These are phyloP conservation scores for Phoenix roebelenii DNA, from an alignment of 176 grass and related monocot genomes.

Conservation along the genomic window DNA sequence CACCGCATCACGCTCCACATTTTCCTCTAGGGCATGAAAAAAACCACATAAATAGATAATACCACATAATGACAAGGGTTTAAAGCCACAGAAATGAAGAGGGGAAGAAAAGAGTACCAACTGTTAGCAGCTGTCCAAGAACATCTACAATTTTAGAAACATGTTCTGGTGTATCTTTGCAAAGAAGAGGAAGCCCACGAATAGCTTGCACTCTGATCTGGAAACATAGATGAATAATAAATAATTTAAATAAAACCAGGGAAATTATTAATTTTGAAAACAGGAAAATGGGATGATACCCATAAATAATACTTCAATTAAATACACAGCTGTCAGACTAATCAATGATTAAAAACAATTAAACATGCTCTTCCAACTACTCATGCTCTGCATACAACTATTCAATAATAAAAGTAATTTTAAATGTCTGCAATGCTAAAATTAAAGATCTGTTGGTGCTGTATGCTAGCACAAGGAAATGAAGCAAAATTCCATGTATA, in stretches of 20 bases:
- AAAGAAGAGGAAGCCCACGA: slow-evolving; percentile 93
- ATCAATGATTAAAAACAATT: no score
- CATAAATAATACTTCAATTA: no score
- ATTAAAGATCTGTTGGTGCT: no score
- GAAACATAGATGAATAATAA: slow-evolving; percentile 16
- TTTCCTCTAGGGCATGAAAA: slow-evolving; percentile 62
- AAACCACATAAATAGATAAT: slow-evolving; percentile 10
- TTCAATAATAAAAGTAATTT: no score
- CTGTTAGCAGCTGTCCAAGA: slow-evolving; percentile 79
- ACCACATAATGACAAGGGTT: slow-evolving; percentile 11
- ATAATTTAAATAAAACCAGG: background rate
- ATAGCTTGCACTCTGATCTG: slow-evolving; percentile 99
- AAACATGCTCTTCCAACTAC: no score
- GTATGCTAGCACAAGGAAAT: no score
- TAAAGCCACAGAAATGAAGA: slow-evolving; percentile 10
- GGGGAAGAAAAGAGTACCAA: slow-evolving; percentile 36
- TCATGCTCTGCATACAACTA: no score
- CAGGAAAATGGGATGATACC: no score
- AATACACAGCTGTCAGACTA: no score
- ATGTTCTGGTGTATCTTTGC: slow-evolving; percentile 77
- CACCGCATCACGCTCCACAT: slow-evolving; percentile 97
- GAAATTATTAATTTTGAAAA: no score
- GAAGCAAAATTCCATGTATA: no score
- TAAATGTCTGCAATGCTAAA: no score
- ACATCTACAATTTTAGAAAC: slow-evolving; percentile 95